phyloP scores from a whole-genome alignment of 495 filamentous ascomycete genomes.

The Daldinia concentrica region DNA sequence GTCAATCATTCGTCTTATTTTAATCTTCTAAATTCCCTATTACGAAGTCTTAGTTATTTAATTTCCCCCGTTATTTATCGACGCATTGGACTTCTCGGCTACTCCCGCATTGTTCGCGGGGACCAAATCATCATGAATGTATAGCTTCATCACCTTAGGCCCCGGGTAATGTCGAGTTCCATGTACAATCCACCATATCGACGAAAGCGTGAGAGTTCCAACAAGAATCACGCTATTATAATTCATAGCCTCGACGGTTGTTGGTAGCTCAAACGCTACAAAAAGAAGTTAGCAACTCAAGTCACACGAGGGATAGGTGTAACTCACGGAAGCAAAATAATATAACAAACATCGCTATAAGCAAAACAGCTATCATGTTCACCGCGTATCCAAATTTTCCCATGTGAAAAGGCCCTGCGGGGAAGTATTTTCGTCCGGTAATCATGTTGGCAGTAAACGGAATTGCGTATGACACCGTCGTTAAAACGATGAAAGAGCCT shows the following conservation, averaged over 20 bases:
- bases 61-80: background rate
- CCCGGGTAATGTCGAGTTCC: constrained; percentile 65
- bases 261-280: constrained; percentile 66
- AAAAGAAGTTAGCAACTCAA: constrained; percentile 17
- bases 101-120: constrained; percentile 7
- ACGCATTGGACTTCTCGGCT: constrained; percentile 13
- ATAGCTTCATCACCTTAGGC: constrained; percentile 62
- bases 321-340: constrained; percentile 73
- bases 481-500: constrained; percentile 77
- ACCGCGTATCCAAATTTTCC: constrained; percentile 66
- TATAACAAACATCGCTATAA: constrained; percentile 74
- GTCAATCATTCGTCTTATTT: background rate
- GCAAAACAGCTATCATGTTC: constrained; percentile 66
- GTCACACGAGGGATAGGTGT: background rate
- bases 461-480: constrained; percentile 75
- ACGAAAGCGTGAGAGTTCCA: constrained; percentile 62
- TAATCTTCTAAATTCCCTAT: background rate
- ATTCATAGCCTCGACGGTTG: constrained; percentile 70
- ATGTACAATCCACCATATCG: constrained; percentile 72
- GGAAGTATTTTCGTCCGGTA: constrained; percentile 69
- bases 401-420: constrained; percentile 76
- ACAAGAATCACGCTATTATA: constrained; percentile 73
- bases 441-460: constrained; percentile 80
- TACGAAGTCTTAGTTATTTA: background rate
- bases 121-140: constrained; percentile 51